Percentiles rank a stretch among this genome's conserved stretches.
These are phyloP conservation scores for Pilaira anomala DNA, from an alignment of 192 early-diverging fungal species.

Conservation along the genomic window DNA sequence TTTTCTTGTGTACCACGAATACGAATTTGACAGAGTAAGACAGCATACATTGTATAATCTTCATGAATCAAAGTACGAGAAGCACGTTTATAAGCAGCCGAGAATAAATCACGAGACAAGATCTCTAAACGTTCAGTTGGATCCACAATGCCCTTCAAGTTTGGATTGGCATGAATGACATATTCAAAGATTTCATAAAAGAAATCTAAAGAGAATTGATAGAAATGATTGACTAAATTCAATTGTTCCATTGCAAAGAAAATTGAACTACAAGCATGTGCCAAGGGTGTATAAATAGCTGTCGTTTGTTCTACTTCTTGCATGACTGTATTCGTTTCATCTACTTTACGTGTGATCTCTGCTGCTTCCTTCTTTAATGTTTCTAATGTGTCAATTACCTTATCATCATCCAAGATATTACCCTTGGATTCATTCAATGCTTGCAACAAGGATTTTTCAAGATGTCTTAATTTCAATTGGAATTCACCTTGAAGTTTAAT, in stretches of 20 bases:
- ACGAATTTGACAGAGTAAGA: slow-evolving; percentile 87
- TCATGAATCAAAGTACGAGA: slow-evolving; percentile 86
- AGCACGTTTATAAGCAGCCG: slow-evolving; percentile 73
- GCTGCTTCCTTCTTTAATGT: slow-evolving; percentile 94
- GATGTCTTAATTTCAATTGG: slow-evolving; percentile 84
- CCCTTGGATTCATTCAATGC: slow-evolving; percentile 93
- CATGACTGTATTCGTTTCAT: slow-evolving; percentile 93
- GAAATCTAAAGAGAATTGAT: slow-evolving; percentile 98
- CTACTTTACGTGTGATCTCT: slow-evolving; percentile 88
- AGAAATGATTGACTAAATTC: slow-evolving; percentile 84
- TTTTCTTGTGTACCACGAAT: slow-evolving; percentile 54
- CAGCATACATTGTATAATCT: slow-evolving; percentile 85
- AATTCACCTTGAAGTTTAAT: slow-evolving; percentile 97
- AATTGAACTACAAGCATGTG: slow-evolving; percentile 85
- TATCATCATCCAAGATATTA: slow-evolving; percentile 97
- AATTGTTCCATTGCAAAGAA: slow-evolving; percentile 99
- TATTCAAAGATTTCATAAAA: slow-evolving; percentile 90
- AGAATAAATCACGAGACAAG: slow-evolving; percentile 81
- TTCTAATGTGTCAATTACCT: slow-evolving; percentile 91
- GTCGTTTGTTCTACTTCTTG: slow-evolving; percentile 94
- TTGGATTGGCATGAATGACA: slow-evolving; percentile 75
- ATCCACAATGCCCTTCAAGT: slow-evolving; percentile 64
- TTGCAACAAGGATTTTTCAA: slow-evolving; percentile 91
- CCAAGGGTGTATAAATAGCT: slow-evolving; percentile 85
- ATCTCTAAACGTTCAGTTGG: slow-evolving; percentile 66